A percentile compares a stretch with the other conserved stretches of the same genome.
These are phyloP conservation scores for Fraxinus paxiana DNA, from an alignment of 305 asterid genomes.

Conservation along the genomic window DNA sequence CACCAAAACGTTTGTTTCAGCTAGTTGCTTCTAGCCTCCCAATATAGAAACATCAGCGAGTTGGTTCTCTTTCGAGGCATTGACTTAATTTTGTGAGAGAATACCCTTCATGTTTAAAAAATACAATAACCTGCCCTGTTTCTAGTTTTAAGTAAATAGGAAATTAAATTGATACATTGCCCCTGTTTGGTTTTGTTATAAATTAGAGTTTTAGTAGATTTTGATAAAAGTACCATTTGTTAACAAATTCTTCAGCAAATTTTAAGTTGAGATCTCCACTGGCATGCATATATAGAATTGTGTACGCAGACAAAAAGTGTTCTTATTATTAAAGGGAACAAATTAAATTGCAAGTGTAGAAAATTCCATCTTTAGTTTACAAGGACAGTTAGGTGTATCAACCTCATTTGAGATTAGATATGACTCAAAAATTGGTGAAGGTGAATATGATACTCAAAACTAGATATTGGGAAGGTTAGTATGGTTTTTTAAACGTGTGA, in stretches of 20 bases:
- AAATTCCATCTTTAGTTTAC: background rate
- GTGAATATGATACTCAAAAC: background rate
- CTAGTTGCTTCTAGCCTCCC: constrained; percentile 6
- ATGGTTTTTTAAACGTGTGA: background rate
- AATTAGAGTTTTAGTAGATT: background rate
- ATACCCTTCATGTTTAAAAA: background rate
- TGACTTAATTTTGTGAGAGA: background rate
- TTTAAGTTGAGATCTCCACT: background rate
- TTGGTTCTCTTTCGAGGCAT: constrained; percentile 6
- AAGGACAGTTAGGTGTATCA: background rate
- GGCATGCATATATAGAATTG: background rate
- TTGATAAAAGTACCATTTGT: background rate
- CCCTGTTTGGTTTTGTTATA: background rate
- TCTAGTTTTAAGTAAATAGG: background rate
- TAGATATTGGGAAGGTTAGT: background rate
- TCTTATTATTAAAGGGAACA: background rate
- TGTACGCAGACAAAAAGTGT: background rate
- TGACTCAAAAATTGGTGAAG: background rate
- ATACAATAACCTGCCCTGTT: background rate
- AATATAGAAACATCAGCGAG: background rate
- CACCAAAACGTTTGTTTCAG: background rate
- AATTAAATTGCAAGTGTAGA: background rate
- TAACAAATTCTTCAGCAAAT: background rate
- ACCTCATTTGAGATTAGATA: background rate
- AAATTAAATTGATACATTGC: background rate